Base-by-base conservation (phyloP, 1,284 basidiomycete species). In the Moesziomyces globuligerus region DNA sequence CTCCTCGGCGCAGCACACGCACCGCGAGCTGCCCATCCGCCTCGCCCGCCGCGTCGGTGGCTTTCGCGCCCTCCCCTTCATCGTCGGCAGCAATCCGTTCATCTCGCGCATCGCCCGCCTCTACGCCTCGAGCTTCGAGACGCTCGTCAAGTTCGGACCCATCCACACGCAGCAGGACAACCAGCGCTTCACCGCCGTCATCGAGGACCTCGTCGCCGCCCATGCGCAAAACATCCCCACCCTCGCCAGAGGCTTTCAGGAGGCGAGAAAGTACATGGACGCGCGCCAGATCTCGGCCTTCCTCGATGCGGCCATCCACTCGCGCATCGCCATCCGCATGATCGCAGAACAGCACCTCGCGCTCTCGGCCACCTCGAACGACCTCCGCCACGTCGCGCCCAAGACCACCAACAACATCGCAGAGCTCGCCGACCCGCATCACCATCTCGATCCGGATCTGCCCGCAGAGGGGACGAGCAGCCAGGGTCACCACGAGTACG, bases 291-390 rank as follows among this genome's bases (percentile, higher is more conserved):
- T 93, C 60, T 89, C 87, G 76, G 85, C 86, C 46, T 95, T 94
- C 81, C 84, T 95, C 28, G 90, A 95, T 78, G 88, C 89, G 23
- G 89, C 91, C 18, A 93, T 95, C 75, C 89, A 90, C 28, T 92
- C 89, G 74, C 88, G 93, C 40, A 93, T 94, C 56, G 91, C 91
- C 28, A 89, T 94, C 26, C 89, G 93, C 18, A 85, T 95, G 49
- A 93, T 94, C 68, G 93, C 92, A 39, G 93, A 95, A 80, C 93
- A 95, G 79, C 93, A 95, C 79, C 90, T 95, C 37, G 89, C 91
- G 2, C 85, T 94, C 20, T 65, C 72, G 0, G 72, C 68, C 18
- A 65, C 62, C 5, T 67, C 69, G 4, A 42, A 57, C 4, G 47
- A 48, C n/a, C 41, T 39, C 13, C 23, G 34, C 3, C 54, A 57